Evolutionary conservation across 805 yeast genomes (phyloP).

Genomic region (Candida awuae): DNA sequence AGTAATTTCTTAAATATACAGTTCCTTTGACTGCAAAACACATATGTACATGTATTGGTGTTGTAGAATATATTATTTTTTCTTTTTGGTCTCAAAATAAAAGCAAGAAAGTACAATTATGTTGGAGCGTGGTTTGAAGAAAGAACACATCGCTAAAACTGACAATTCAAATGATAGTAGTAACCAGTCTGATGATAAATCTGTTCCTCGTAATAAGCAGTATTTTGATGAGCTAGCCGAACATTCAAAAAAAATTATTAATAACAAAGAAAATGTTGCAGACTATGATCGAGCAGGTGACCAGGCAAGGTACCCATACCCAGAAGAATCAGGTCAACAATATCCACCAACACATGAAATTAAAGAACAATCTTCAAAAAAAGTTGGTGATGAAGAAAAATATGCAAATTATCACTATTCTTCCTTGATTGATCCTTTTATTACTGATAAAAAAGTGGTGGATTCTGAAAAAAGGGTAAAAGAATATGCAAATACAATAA

Average conservation of each 20-base stretch:
- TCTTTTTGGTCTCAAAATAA: no score
- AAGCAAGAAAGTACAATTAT: neutral
- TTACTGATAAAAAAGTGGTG: conserved; percentile 15
- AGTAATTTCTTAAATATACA: no score
- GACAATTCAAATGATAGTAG: neutral
- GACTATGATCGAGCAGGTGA: neutral
- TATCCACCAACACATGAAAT: neutral
- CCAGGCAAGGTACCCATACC: neutral
- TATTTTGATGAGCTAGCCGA: conserved; percentile 7
- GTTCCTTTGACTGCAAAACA: no score
- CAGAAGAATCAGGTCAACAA: neutral
- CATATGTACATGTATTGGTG: neutral
- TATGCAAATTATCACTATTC: conserved; percentile 18
- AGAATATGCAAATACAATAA: no score
- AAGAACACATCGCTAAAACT: neutral
- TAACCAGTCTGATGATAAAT: neutral
- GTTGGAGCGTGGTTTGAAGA: conserved; percentile 1
- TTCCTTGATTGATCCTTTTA: conserved; percentile 25
- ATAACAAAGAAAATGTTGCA: neutral
- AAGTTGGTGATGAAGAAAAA: neutral
- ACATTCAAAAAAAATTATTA: conserved; percentile 5
- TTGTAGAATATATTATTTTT: neutral
- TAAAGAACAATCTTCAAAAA: neutral
- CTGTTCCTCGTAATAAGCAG: conserved; percentile 10
- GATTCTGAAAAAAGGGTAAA: conserved; percentile 5